A percentile compares a stretch with the other conserved stretches of the same genome.
phyloP scores from a whole-genome alignment of 768 basidiomycete genomes.

The Multifurca ochricompacta region DNA sequence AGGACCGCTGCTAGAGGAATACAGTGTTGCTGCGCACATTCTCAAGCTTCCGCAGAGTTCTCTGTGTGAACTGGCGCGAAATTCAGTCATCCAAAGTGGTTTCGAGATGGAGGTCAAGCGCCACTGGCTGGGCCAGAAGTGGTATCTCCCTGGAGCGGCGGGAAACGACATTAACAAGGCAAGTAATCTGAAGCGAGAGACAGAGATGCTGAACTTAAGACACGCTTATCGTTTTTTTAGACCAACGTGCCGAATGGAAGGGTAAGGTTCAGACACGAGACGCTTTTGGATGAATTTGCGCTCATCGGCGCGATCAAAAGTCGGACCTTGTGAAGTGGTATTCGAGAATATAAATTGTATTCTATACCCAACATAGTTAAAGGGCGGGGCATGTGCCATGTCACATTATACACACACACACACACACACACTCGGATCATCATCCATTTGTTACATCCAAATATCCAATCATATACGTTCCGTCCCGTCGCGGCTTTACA shows the following conservation, averaged over 20 bases:
- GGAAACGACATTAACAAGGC: constrained; percentile 98
- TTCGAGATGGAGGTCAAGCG: constrained; percentile 99
- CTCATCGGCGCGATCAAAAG: constrained; percentile 38
- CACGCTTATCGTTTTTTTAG: too few species aligned
- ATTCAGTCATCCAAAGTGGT: constrained; percentile 93
- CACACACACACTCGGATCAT: too few species aligned
- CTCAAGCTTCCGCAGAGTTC: constrained; percentile 94
- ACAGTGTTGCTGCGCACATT: constrained; percentile 95
- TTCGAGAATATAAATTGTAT: too few species aligned
- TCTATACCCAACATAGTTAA: too few species aligned
- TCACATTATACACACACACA: too few species aligned
- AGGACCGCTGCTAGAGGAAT: constrained; percentile 95
- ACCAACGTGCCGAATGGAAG: constrained; percentile 96
- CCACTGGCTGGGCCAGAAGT: constrained; percentile 88
- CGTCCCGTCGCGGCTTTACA: too few species aligned
- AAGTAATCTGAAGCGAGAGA: too few species aligned
- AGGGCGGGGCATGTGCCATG: too few species aligned
- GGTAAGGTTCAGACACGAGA: constrained; percentile 85
- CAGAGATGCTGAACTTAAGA: too few species aligned
- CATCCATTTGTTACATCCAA: too few species aligned
- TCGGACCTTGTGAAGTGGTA: background rate
- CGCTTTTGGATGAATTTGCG: constrained; percentile 76
- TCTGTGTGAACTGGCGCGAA: constrained; percentile 94
- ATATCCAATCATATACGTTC: too few species aligned
- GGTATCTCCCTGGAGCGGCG: constrained; percentile 87